Evolutionary conservation across 2,329 filamentous ascomycete species (phyloP).

Genomic region (Xylariaceae sp.): DNA sequence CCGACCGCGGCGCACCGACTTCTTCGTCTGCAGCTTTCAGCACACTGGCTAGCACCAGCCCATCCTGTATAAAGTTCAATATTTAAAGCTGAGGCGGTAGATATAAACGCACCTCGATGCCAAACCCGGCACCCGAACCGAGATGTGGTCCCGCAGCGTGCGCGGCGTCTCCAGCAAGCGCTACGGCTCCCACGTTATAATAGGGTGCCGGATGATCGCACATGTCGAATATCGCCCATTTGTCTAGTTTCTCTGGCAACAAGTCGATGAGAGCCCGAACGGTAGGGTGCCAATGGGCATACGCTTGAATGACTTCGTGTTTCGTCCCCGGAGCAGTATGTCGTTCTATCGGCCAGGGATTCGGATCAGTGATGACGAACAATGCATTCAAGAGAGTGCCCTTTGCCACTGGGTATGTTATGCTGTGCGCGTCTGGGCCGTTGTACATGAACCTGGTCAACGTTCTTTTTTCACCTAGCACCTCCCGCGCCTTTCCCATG

Average conservation of each 20-base stretch:
- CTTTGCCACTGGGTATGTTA: slow-evolving; percentile 68
- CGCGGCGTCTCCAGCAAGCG: slow-evolving; percentile 62
- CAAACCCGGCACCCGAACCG: slow-evolving; percentile 62
- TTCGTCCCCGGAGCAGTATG: slow-evolving; percentile 47
- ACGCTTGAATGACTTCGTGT: slow-evolving; percentile 49
- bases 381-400: slow-evolving; percentile 64
- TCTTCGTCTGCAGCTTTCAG: slow-evolving; percentile 32
- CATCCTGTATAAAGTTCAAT: too few species aligned
- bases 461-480: slow-evolving; percentile 57
- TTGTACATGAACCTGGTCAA: slow-evolving; percentile 61
- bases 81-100: too few species aligned
- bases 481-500: slow-evolving; percentile 58
- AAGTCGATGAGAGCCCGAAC: slow-evolving; percentile 48
- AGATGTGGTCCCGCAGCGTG: slow-evolving; percentile 62
- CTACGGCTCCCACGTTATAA: slow-evolving; percentile 53
- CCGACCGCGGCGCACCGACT: background rate
- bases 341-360: slow-evolving; percentile 44
- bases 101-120: too few species aligned
- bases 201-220: slow-evolving; percentile 51
- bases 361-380: slow-evolving; percentile 50
- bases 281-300: slow-evolving; percentile 49
- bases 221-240: slow-evolving; percentile 64
- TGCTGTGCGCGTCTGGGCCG: slow-evolving; percentile 62
- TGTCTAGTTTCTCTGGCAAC: slow-evolving; percentile 56
- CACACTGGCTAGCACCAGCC: slow-evolving; percentile 43